Conservation (phyloP, 768 basidiomycete genomes). For the Auriscalpium orientale region DNA sequence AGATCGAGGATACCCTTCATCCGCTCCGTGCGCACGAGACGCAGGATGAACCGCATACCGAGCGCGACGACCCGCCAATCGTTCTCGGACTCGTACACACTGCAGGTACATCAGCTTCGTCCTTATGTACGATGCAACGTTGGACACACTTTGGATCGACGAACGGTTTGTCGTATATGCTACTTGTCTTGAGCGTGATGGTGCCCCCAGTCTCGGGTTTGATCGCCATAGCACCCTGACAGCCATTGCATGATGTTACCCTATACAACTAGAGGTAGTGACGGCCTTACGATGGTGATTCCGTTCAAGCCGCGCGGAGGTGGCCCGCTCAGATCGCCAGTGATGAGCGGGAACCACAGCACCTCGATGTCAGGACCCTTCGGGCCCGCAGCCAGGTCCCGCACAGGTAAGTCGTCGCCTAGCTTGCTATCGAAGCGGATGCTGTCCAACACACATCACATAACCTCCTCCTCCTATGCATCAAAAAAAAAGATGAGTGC, state of each 20-base stretch:
- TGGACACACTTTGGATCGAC: neutral
- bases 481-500: neutral
- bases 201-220: conserved; percentile 1
- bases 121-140: neutral
- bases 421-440: conserved; percentile 30
- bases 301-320: conserved; percentile 1
- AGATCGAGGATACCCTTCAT: conserved; percentile 5
- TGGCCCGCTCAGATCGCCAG: neutral
- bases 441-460: neutral
- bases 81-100: conserved; percentile 1
- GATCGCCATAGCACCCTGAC: neutral
- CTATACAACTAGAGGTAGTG: neutral
- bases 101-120: neutral
- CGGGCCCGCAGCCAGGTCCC: neutral
- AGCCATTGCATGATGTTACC: neutral
- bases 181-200: neutral
- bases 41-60: neutral
- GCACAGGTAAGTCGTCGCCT: neutral
- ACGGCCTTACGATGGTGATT: neutral
- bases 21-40: neutral
- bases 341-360: conserved; percentile 4
- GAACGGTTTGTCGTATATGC: conserved; percentile 3
- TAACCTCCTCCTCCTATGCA: too few species aligned
- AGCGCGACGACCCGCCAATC: neutral
- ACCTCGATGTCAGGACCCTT: conserved; percentile 2